Percentiles rank a stretch among this genome's conserved stretches.
phyloP scores from a whole-genome alignment of 2,329 filamentous ascomycete genomes.

The Xylariaceae sp. region DNA sequence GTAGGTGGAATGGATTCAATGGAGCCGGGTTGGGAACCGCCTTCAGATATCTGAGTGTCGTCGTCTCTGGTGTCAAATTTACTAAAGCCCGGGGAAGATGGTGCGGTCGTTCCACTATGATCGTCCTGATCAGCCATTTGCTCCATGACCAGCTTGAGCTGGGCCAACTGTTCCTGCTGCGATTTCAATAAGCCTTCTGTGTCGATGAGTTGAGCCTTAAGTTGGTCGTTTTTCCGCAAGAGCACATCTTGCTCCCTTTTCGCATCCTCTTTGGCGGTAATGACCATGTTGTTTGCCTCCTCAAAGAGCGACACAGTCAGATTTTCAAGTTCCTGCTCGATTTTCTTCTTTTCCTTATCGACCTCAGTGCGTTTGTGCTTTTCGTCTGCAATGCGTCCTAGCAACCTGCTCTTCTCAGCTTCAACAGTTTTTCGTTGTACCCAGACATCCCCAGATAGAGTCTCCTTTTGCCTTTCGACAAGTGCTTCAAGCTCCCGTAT shows the following conservation, averaged over 20 bases:
- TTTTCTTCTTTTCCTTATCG: slow-evolving; percentile 79
- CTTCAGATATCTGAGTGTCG: slow-evolving; percentile 35
- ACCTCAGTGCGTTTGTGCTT: slow-evolving; percentile 58
- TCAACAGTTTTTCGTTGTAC: slow-evolving; percentile 73
- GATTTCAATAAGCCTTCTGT: slow-evolving; percentile 81
- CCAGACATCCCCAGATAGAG: slow-evolving; percentile 70
- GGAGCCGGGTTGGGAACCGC: slow-evolving; percentile 34
- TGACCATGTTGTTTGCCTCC: slow-evolving; percentile 98
- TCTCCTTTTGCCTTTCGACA: slow-evolving; percentile 65
- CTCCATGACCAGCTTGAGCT: slow-evolving; percentile 91
- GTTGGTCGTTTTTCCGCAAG: slow-evolving; percentile 81
- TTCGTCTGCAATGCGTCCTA: slow-evolving; percentile 60
- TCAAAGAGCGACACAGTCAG: slow-evolving; percentile 93
- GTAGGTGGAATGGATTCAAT: slow-evolving; percentile 48
- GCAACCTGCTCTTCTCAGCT: slow-evolving; percentile 59
- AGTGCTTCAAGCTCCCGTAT: slow-evolving; percentile 63
- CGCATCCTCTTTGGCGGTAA: slow-evolving; percentile 83
- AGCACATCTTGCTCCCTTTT: slow-evolving; percentile 77
- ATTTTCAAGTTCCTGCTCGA: slow-evolving; percentile 87
- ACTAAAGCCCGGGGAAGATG: slow-evolving; percentile 74
- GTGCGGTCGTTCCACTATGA: slow-evolving; percentile 69
- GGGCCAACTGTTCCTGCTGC: slow-evolving; percentile 86
- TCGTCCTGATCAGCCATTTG: slow-evolving; percentile 72
- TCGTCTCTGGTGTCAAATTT: slow-evolving; percentile 60
- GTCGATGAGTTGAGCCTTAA: slow-evolving; percentile 80